Base-by-base conservation (phyloP, 345 rosid species). In the Pseudoturritis turrita region DNA sequence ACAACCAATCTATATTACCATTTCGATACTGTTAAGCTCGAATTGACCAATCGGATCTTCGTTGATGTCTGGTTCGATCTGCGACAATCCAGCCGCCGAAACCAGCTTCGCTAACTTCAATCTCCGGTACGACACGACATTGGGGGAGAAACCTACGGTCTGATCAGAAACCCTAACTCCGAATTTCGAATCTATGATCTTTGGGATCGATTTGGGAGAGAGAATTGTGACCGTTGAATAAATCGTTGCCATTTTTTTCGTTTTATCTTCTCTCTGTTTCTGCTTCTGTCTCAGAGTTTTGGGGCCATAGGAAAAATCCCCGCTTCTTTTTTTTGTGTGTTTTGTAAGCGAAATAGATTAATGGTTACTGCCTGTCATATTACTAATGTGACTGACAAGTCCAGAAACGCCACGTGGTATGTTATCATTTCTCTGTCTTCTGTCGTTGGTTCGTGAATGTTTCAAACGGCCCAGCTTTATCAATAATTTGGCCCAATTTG, bases 1-100 rank as follows among this genome's bases (percentile, higher is more conserved):
- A n/a, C n/a, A n/a, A n/a, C n/a, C n/a, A n/a, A n/a, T 33, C 37
- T 33, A 8, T 33, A 1, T 33, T 47, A 90, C 97, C 29, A 79
- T 57, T 73, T 81, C 84, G 44, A 93, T 21, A 22, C 94, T 74
- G 29, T 84, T 82, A 43, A 85, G 82, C 56, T 82, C 89, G 80
- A 87, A 90, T 52, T 87, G 86, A 60, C 90, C 97, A 56, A 79
- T 58, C 0, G 96, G 95, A 46, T 93, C 96, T 77, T 93, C 98
- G 6, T 87, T 85, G 62, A 93, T 92, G 51, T 93, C 98, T 17
- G 95, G 97, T 68, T 93, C 97, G 33, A 87, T 83, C 77, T 85
- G 79, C 2, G 89, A 53, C 64, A 93, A 68, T 35, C 93, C 96
- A 0, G 86, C 85, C 9, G 78, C 86, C 26, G 83, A 77, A 8